phyloP scores from a whole-genome alignment of 257 asterid species.

The Fraxinus pennsylvanica region DNA sequence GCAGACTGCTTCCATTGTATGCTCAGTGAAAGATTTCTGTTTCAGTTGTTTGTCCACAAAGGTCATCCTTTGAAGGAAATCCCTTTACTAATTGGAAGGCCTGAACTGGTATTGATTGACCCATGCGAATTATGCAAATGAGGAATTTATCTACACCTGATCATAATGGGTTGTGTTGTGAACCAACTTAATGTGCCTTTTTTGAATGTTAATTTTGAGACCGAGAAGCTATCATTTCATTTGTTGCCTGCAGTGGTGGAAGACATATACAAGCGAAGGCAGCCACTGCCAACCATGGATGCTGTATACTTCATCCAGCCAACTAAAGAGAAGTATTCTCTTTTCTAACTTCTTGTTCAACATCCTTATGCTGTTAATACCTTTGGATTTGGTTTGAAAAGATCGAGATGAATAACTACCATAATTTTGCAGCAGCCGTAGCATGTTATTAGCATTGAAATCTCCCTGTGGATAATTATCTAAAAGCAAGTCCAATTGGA shows the following conservation, averaged over 20 bases:
- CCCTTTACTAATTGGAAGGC: background rate
- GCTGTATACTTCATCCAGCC: constrained; percentile 97
- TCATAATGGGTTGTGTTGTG: constrained; percentile 10
- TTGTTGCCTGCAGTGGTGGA: constrained; percentile 85
- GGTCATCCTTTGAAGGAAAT: constrained; percentile 7
- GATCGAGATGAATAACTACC: background rate
- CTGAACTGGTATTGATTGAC: constrained; percentile 5
- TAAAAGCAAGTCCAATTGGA: background rate
- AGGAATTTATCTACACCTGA: constrained; percentile 5
- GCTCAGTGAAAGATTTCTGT: background rate
- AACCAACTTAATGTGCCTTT: constrained; percentile 18
- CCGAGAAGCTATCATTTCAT: constrained; percentile 32
- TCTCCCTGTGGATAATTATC: background rate
- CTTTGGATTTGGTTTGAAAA: constrained; percentile 6
- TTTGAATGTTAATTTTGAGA: constrained; percentile 15
- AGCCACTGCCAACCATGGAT: constrained; percentile 94
- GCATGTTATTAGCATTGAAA: background rate
- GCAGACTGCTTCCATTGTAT: background rate
- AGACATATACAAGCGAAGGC: constrained; percentile 94
- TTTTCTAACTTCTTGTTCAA: constrained; percentile 12
- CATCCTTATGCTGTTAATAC: background rate
- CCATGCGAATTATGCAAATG: background rate
- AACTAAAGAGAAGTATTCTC: constrained; percentile 81
- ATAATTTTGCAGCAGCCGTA: background rate
- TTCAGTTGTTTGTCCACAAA: constrained; percentile 16